A percentile compares a stretch with the other conserved stretches of the same genome.
Evolutionary conservation across 148 eudicot genomes (phyloP).

Genomic region (Vaccinium macrocarpon): DNA sequence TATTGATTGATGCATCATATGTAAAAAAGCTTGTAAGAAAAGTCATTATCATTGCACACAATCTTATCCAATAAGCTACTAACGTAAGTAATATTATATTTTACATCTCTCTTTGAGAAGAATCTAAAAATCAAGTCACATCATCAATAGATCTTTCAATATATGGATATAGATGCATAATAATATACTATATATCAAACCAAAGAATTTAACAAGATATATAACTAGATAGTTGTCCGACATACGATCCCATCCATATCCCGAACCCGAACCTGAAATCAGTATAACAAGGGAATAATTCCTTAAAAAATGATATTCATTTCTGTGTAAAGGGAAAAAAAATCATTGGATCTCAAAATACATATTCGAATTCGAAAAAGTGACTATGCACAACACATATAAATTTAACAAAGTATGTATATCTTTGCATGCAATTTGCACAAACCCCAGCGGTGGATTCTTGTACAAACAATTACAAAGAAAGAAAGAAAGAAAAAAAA

Average conservation of each 20-base stretch:
- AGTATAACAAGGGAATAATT: slow-evolving; percentile 12
- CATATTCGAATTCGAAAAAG: slow-evolving; percentile 24
- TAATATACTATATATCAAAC: background rate
- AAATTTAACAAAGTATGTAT: slow-evolving; percentile 22
- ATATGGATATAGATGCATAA: background rate
- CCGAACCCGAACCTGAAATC: too few relatives aligned
- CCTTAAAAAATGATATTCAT: slow-evolving; percentile 18
- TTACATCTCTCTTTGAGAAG: background rate
- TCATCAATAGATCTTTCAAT: background rate
- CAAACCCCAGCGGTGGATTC: slow-evolving; percentile 23
- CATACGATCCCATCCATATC: too few relatives aligned
- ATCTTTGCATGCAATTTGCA: slow-evolving; percentile 36
- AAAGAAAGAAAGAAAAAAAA: background rate
- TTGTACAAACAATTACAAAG: slow-evolving; percentile 16
- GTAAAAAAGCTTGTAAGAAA: slow-evolving; percentile 11
- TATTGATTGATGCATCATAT: slow-evolving; percentile 7
- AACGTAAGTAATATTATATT: background rate
- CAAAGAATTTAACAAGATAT: background rate
- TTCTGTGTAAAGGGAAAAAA: slow-evolving; percentile 19
- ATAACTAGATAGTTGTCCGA: background rate
- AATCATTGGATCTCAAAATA: slow-evolving; percentile 23
- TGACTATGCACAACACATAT: slow-evolving; percentile 24
- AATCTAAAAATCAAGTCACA: slow-evolving; percentile 9
- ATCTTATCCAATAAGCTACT: slow-evolving; percentile 13
- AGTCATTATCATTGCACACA: slow-evolving; percentile 14